Evolutionary conservation across 2,329 filamentous ascomycete species (phyloP), one percentile per base, ranked within the genome.

Genomic region (Harringtonia aguacate): DNA sequence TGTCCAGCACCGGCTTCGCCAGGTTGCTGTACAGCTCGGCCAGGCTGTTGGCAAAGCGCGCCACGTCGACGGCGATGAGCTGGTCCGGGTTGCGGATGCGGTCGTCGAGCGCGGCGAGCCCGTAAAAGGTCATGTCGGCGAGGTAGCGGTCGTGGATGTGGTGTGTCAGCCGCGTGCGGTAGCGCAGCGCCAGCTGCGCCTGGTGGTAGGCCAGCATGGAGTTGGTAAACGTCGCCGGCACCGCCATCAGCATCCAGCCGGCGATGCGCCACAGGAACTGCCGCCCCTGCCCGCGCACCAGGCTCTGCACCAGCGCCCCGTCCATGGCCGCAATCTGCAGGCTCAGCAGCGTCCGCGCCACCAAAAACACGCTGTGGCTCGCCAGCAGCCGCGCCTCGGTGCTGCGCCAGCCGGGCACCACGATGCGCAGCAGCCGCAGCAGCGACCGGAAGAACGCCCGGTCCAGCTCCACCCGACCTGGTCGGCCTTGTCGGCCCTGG

Each of bases 201-300:
- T 98, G 92, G 58, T 98, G 92, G 61, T 95, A 97, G 22, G 89
- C 94, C 36, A 97, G 73, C 92, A 98, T 98, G 1, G 89, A 95
- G 63, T 98, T 98, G 34, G 92, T 98, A 61, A 97, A 95, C 0
- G 92, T 97, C 2, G 92, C 92, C 10, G 92, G 92, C 15, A 98
- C 75, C 22, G 92, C 90, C 52, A 98, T 92, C 44, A 90, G 62
- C 92, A 98, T 98, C 92, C 92, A 98, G 88, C 90, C 95, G 7
- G 94, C 77, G 54, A 98, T 80, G 1, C 87, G 81, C 53, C 81
- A 80, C 55, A 97, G 59, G 53, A 98, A 98, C 52, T 94, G 88
- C 61, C 79, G 86, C 15, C 90, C 92, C 53, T 83, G 92, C 2
- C 92, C 92, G 62, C 88, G 82, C 37, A 98, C 89, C 45, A 98